A percentile compares a stretch with the other conserved stretches of the same genome.
Evolutionary conservation across 1,284 basidiomycete genomes (phyloP).

Genomic region (Mycena sp.): DNA sequence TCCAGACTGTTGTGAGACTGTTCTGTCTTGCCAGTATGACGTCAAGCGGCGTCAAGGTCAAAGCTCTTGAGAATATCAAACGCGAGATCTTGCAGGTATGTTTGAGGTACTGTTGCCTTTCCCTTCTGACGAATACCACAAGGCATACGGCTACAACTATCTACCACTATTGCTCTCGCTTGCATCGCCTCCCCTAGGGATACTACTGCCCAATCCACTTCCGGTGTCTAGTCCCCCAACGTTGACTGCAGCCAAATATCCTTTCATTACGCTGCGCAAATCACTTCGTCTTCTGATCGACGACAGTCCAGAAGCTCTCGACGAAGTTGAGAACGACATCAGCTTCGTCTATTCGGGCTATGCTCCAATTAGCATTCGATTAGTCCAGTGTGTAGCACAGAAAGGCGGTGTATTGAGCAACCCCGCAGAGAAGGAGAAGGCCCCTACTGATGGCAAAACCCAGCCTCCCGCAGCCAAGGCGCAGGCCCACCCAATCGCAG

Average conservation of each 20-base stretch:
- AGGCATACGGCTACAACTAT: slow-evolving; percentile 94
- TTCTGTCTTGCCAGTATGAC: slow-evolving; percentile 90
- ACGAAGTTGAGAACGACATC: slow-evolving; percentile 91
- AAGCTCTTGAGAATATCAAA: slow-evolving; percentile 89
- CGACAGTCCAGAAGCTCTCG: slow-evolving; percentile 80
- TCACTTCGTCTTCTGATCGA: slow-evolving; percentile 93
- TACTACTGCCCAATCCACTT: slow-evolving; percentile 71
- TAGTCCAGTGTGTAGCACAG: slow-evolving; percentile 93
- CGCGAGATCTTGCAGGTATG: slow-evolving; percentile 89
- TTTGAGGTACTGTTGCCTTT: slow-evolving; percentile 10
- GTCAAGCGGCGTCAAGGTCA: slow-evolving; percentile 87
- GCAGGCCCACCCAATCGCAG: slow-evolving; percentile 88
- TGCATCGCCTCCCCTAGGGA: slow-evolving; percentile 73
- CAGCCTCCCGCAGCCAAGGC: slow-evolving; percentile 56
- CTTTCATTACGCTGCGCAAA: slow-evolving; percentile 81
- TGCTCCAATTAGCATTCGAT: slow-evolving; percentile 90
- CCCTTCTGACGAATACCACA: slow-evolving; percentile 19
- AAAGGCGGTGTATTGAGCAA: slow-evolving; percentile 89
- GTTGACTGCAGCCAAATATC: slow-evolving; percentile 62
- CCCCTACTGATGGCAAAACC: slow-evolving; percentile 47
- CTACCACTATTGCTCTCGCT: slow-evolving; percentile 88
- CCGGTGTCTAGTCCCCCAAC: slow-evolving; percentile 58
- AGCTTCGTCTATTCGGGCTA: slow-evolving; percentile 97
- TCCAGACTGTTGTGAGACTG: slow-evolving; percentile 81
- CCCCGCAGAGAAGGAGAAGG: slow-evolving; percentile 68